Base-by-base conservation (phyloP, 225 moss, liverwort and hornwort species). In the Ulota crispa region DNA sequence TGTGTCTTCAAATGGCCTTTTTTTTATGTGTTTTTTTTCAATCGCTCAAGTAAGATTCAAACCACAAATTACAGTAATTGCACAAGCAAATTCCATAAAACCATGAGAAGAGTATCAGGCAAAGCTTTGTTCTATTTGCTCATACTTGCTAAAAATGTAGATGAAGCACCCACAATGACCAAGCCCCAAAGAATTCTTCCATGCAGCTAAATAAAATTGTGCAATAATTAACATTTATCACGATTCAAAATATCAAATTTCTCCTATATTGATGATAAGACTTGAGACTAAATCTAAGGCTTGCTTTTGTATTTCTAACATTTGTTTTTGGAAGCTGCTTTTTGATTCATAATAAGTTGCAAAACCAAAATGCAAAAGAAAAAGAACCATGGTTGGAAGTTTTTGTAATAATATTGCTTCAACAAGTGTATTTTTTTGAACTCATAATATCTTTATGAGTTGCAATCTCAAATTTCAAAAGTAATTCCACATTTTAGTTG, bases 101-200 rank as follows among this genome's bases (percentile, higher is more conserved):
- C 19, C n/a, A 32, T 19, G 19, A 3, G n/a, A 42, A 42, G 42
- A 73, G 0, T 65, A 14, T 65, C 6, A 0, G 9, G 5, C 3
- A 16, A 53, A 50, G 8, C 20, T 80, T 5, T 53, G 14, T 11
- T 30, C 1, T 15, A 43, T 21, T 21, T 0, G 0, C 1, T 41
- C 2, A 28, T 11, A 6, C 18, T 18, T 18, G 18, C 6, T 18
- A 18, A 45, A 18, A 45, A 18, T 50, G 28, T 37, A 8, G 12
- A 63, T 34, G 28, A 72, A 28, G 15, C 4, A 21, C n/a, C 23
- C 15, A 28, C 41, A 9, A 55, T 21, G 7, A 16, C 15, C 5
- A 21, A n/a, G 53, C 1, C 30, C 16, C 10, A 28, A 6, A 15
- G 18, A 37, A 0, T 47, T 45, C 45, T 26, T 1, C 24, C 3